Base-by-base conservation (phyloP, 2,329 filamentous ascomycete genomes). In the Pseudogymnoascus sp. region DNA sequence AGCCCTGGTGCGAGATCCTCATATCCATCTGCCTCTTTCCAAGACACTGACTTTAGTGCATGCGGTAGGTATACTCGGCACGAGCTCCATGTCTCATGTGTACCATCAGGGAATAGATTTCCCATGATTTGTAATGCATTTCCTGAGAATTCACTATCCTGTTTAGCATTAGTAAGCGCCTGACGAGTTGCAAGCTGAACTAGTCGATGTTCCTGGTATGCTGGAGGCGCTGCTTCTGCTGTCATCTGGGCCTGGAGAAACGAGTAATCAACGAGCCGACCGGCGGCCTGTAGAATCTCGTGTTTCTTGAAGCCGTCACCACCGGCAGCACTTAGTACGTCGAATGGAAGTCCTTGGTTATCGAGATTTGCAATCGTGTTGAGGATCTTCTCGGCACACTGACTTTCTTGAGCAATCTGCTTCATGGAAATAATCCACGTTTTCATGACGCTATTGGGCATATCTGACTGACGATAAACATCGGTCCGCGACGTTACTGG, bases 401-500 rank as follows among this genome's bases (percentile, higher is more conserved):
- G 15, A 60, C 64, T 71, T 28, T 71, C 69, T 39, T 64, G 45
- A 8, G 58, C 61, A n/a, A 75, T 65, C 4, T 61, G 68, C 10
- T 67, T 65, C 39, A 74, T 69, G 1, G 71, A 74, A 28, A 71
- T 69, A 4, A 41, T 59, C 72, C 68, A 74, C 2, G 71, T 74
- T 39, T 68, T 59, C 28, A 74, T 63, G 1, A 74, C 60, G 41
- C 69, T 74, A 45, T 73, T 74, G 0, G 69, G 63, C 9, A 69
- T 65, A 1, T 65, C 59, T 0, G 59, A 61, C n/a, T 66, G 60
- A 23, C 71, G 67, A 60, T 73, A 64, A 5, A 65, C 64, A 60
- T 74, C 69, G 0, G 82, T 88, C 1, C 77, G 78, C 61, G 75
- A 82, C 3, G 70, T 76, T 0, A 74, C 74, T 0, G 85, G 85